Conservation (phyloP, 345 rosid genomes). For the Turritis glabra region DNA sequence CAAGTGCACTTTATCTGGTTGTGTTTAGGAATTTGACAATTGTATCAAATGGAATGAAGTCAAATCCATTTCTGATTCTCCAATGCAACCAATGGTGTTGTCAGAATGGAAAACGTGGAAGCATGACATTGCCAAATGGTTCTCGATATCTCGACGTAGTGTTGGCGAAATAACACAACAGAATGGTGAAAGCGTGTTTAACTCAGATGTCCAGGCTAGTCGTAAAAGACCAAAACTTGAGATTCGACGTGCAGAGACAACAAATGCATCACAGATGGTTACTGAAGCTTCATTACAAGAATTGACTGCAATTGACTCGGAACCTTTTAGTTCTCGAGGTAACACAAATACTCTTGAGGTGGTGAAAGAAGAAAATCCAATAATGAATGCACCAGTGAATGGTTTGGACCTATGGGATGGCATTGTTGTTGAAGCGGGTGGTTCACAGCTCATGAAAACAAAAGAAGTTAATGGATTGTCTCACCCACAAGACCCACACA, state of each 20-base stretch:
- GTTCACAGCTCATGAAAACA: conserved; percentile 43
- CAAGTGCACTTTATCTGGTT: neutral
- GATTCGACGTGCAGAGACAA: conserved; percentile 82
- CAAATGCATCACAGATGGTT: conserved; percentile 61
- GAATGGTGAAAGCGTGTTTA: conserved; percentile 45
- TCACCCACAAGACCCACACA: conserved; percentile 28
- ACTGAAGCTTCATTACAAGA: conserved; percentile 46
- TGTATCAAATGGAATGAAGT: conserved; percentile 83
- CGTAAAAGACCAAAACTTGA: conserved; percentile 93
- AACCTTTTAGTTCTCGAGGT: conserved; percentile 54
- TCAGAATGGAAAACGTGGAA: conserved; percentile 99
- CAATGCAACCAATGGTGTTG: conserved; percentile 62
- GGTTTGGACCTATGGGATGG: conserved; percentile 70
- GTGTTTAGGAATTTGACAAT: conserved; percentile 73
- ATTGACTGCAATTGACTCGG: conserved; percentile 54
- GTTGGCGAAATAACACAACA: conserved; percentile 49
- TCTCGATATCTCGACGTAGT: conserved; percentile 57
- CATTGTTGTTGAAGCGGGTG: conserved; percentile 63
- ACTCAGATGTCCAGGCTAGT: conserved; percentile 52
- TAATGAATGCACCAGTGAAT: conserved; percentile 45
- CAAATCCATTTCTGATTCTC: conserved; percentile 63
- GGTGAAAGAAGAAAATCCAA: conserved; percentile 42
- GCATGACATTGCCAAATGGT: conserved; percentile 85
- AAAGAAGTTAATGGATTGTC: conserved; percentile 33
- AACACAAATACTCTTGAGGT: conserved; percentile 37